A percentile compares a stretch with the other conserved stretches of the same genome.
phyloP scores from a whole-genome alignment of 1,139 yeast genomes.

The Saccharomyces hybrid region DNA sequence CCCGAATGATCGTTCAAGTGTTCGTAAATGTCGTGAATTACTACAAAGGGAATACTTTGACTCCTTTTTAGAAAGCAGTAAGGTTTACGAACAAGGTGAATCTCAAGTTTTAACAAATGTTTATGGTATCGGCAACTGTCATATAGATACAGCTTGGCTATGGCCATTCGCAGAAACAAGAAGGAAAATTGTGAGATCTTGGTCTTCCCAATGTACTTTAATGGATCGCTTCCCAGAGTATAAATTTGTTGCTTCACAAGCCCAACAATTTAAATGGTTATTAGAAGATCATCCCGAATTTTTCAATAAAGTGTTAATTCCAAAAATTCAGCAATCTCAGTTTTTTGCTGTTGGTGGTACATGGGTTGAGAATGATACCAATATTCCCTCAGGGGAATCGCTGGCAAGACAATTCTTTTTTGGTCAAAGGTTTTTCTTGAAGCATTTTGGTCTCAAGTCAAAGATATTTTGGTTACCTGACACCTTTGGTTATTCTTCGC shows the following conservation, averaged over 20 bases:
- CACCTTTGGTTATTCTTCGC: conserved; percentile 93
- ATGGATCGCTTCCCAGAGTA: conserved; percentile 88
- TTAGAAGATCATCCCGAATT: conserved; percentile 76
- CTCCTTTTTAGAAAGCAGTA: conserved; percentile 48
- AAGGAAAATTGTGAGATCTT: conserved; percentile 83
- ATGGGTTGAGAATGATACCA: conserved; percentile 97
- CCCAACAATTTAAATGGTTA: conserved; percentile 93
- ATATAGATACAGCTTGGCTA: conserved; percentile 94
- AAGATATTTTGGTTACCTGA: conserved; percentile 91
- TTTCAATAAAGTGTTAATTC: conserved; percentile 47
- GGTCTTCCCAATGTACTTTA: conserved; percentile 86
- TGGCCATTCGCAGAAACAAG: conserved; percentile 98
- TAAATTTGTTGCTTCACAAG: conserved; percentile 89
- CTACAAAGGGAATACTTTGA: conserved; percentile 60
- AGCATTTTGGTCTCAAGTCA: conserved; percentile 69
- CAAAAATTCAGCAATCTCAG: conserved; percentile 62
- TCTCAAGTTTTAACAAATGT: conserved; percentile 40
- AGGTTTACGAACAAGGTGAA: conserved; percentile 44
- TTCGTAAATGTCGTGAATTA: conserved; percentile 56
- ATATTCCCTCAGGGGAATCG: conserved; percentile 88
- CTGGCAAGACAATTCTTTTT: conserved; percentile 77
- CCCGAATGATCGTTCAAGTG: conserved; percentile 39
- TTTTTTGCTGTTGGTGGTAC: conserved; percentile 92
- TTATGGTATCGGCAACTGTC: conserved; percentile 87
- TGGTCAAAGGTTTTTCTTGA: conserved; percentile 79